phyloP scores from a whole-genome alignment of 139 green algal genomes.

The Closterium sp. region DNA sequence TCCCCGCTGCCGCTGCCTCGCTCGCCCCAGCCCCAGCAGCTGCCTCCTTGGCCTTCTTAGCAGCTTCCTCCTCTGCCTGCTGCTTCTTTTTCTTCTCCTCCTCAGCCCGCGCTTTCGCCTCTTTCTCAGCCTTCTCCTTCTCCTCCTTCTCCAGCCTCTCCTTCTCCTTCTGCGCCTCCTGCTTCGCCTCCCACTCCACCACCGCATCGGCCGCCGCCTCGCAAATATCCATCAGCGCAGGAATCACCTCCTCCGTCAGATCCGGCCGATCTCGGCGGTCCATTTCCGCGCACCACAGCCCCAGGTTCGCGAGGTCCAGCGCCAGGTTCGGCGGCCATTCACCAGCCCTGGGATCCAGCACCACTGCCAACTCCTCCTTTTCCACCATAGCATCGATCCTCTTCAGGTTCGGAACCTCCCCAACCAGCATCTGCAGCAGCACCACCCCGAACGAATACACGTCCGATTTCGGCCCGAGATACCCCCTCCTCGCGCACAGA shows the following conservation, averaged over 20 bases:
- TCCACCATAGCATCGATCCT: conserved; percentile 23
- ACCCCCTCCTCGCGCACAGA: conserved; percentile 22
- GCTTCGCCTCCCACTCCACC: conserved; percentile 7
- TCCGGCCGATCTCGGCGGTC: conserved; percentile 29
- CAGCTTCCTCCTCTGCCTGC: not conserved
- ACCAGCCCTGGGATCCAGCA: conserved; percentile 30
- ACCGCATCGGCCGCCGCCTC: conserved; percentile 23
- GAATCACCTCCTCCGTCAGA: conserved; percentile 29
- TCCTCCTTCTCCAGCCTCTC: conserved; percentile 1
- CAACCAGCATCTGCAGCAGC: conserved; percentile 54
- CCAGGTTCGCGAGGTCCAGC: conserved; percentile 28
- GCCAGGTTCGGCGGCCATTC: conserved; percentile 30
- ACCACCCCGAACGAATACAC: conserved; percentile 60
- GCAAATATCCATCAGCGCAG: conserved; percentile 32
- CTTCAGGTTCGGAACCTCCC: conserved; percentile 24
- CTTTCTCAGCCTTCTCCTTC: conserved; percentile 16
- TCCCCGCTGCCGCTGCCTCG: not conserved
- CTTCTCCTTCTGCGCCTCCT: conserved; percentile 6
- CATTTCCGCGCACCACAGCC: conserved; percentile 34
- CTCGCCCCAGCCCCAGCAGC: not conserved
- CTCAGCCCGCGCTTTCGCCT: not conserved
- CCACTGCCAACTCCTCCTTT: conserved; percentile 10
- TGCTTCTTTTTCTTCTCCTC: conserved; percentile 9
- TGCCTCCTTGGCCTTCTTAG: not conserved
- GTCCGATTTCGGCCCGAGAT: conserved; percentile 44